Percentiles rank a stretch among this genome's conserved stretches.
phyloP scores from a whole-genome alignment of 2,329 filamentous ascomycete genomes.

The Chaetothyriales sp. region DNA sequence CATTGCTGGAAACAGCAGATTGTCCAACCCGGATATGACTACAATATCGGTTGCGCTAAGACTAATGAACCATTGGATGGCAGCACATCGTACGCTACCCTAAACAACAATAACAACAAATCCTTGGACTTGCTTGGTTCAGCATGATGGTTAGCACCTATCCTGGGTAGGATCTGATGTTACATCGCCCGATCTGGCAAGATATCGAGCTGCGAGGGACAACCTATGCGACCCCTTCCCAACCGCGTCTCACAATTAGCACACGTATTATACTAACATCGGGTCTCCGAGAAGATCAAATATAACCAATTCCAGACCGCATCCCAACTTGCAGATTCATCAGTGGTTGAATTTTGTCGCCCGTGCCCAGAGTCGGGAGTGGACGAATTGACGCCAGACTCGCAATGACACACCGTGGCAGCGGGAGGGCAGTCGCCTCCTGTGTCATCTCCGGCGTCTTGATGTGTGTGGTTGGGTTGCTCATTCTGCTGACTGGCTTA shows the following conservation, averaged over 20 bases:
- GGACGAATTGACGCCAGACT: neutral
- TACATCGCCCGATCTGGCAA: neutral
- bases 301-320: too few relatives aligned
- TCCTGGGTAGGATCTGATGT: neutral
- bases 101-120: neutral
- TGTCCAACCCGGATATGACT: neutral
- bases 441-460: neutral
- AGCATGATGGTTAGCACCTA: neutral
- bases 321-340: neutral
- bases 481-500: neutral
- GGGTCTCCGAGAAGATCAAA: too few relatives aligned
- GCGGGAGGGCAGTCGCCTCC: neutral
- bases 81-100: neutral
- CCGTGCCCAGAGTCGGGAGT: neutral
- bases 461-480: neutral
- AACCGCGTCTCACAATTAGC: too few relatives aligned
- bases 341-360: neutral
- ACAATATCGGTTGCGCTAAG: neutral
- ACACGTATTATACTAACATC: too few relatives aligned
- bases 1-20: neutral
- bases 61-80: neutral
- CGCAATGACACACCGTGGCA: neutral
- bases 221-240: too few relatives aligned
- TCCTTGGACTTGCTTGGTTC: neutral
- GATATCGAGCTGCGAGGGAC: neutral